Evolutionary conservation across 2,329 filamentous ascomycete genomes (phyloP).

Genomic region (Arthrobotrys musiformis): DNA sequence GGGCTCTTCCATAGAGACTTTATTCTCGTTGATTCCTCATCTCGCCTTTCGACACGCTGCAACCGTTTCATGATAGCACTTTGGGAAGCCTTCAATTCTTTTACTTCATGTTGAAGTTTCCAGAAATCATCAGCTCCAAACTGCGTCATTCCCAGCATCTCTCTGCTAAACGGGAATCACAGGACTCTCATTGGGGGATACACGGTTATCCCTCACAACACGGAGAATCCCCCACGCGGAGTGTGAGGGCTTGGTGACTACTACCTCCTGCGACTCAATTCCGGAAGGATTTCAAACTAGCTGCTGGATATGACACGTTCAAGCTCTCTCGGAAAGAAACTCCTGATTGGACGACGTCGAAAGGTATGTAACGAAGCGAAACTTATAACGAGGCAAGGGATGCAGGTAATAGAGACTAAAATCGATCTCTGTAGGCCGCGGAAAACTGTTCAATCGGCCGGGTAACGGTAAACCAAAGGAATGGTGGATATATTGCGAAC

Average conservation of each 20-base stretch:
- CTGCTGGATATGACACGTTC: conserved; percentile 32
- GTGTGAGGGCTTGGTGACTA: conserved; percentile 40
- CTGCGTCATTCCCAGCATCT: conserved; percentile 71
- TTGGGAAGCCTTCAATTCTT: conserved; percentile 71
- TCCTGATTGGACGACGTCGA: conserved; percentile 15
- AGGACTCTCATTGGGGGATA: conserved; percentile 53
- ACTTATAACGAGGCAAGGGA: conserved; percentile 25
- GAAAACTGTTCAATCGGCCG: conserved; percentile 19
- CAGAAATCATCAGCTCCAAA: conserved; percentile 74
- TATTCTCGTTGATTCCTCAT: conserved; percentile 72
- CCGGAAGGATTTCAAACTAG: not conserved
- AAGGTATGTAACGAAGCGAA: conserved; percentile 13
- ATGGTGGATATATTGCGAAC: conserved; percentile 15
- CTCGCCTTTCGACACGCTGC: conserved; percentile 70
- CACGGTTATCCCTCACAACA: conserved; percentile 56
- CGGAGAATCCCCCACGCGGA: conserved; percentile 54
- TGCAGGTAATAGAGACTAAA: conserved; percentile 10
- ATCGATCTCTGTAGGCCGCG: not conserved
- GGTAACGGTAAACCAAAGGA: not conserved
- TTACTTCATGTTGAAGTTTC: conserved; percentile 73
- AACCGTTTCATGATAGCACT: conserved; percentile 72
- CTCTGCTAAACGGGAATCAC: conserved; percentile 41
- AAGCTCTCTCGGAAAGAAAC: conserved; percentile 23
- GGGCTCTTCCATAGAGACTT: conserved; percentile 55
- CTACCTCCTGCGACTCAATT: conserved; percentile 35